phyloP scores from a whole-genome alignment of 139 green algal genomes.

The Coelastrella sp. region DNA sequence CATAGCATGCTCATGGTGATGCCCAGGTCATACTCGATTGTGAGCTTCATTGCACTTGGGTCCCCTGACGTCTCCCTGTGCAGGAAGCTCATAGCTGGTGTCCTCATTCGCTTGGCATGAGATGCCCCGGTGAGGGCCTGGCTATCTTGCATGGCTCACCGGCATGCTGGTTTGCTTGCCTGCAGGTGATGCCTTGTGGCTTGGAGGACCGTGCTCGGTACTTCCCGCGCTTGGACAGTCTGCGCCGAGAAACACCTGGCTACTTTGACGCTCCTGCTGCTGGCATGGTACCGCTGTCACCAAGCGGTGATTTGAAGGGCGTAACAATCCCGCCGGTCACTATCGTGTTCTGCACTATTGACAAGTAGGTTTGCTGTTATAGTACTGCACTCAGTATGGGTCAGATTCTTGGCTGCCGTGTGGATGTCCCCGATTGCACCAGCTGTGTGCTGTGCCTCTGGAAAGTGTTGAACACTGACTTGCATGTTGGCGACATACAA shows the following conservation, averaged over 20 bases:
- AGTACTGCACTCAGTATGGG: no score
- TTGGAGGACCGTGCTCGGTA: conserved; percentile 72
- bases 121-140: no score
- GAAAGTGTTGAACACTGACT: background rate
- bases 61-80: no score
- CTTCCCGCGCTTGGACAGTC: conserved; percentile 45
- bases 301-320: background rate
- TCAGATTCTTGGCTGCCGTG: no score
- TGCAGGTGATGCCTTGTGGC: conserved; percentile 55
- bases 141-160: no score
- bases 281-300: conserved; percentile 34
- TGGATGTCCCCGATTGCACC: background rate
- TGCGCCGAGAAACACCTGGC: conserved; percentile 60
- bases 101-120: no score
- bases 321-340: conserved; percentile 53
- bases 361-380: conserved; percentile 37
- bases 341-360: conserved; percentile 72
- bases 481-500: background rate
- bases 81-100: no score
- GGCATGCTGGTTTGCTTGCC: no score
- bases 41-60: no score
- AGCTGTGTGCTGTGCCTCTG: background rate
- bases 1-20: no score
- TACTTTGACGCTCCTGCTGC: conserved; percentile 75
- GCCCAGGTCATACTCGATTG: no score